A percentile compares a stretch with the other conserved stretches of the same genome.
Conservation (phyloP, 2,329 filamentous ascomycete genomes). For the Venturia nashicola region DNA sequence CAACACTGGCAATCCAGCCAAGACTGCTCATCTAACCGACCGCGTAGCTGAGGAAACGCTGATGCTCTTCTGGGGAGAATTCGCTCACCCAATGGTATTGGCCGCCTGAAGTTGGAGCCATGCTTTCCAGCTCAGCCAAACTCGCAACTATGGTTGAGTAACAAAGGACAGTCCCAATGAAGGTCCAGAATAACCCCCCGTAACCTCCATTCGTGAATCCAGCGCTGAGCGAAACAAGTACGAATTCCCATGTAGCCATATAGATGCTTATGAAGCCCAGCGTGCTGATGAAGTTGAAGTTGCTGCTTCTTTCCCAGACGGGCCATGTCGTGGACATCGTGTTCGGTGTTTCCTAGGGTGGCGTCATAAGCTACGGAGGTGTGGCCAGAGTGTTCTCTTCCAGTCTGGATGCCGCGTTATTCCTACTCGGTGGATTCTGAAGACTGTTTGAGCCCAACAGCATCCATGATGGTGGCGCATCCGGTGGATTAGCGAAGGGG, state of each 20-base stretch:
- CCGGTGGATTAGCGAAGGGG: background rate
- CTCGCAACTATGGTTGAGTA: constrained; percentile 4
- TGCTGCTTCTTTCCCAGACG: constrained; percentile 9
- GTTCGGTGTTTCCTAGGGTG: constrained; percentile 9
- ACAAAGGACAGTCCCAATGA: background rate
- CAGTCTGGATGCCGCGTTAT: background rate
- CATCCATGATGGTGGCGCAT: background rate
- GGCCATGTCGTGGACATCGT: constrained; percentile 7
- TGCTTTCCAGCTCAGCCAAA: constrained; percentile 11
- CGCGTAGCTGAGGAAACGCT: constrained; percentile 12
- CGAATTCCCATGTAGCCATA: constrained; percentile 11
- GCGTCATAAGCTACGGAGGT: background rate
- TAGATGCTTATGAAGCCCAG: constrained; percentile 9
- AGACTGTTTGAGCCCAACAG: background rate
- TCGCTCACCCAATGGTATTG: constrained; percentile 25
- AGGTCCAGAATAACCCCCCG: constrained; percentile 11
- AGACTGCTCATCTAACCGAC: constrained; percentile 21
- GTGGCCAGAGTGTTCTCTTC: background rate
- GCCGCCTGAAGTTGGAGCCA: constrained; percentile 15
- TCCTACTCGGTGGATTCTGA: background rate
- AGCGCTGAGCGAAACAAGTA: constrained; percentile 2
- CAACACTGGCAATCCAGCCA: constrained; percentile 11
- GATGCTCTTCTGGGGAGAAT: constrained; percentile 9
- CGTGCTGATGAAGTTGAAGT: constrained; percentile 10
- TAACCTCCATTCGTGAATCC: constrained; percentile 10